These are phyloP conservation scores for Phytophthora colocasiae DNA, from an alignment of 352 stramenopile genomes.

Conservation along the genomic window DNA sequence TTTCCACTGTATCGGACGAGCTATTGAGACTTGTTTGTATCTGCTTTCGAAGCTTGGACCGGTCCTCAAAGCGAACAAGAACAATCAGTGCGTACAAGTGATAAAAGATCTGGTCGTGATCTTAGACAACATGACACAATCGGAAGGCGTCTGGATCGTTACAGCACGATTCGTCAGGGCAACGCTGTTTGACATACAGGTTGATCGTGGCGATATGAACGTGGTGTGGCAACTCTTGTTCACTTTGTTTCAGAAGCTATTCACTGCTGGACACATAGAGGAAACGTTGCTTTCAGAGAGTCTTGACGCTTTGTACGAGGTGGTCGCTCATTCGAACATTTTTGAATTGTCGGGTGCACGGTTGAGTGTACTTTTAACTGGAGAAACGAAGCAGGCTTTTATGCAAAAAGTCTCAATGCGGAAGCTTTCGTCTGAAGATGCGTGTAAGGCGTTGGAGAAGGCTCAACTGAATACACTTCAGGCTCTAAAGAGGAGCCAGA, in stretches of 20 bases:
- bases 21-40: conserved; percentile 42
- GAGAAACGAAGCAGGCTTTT: conserved; percentile 31
- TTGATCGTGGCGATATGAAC: conserved; percentile 43
- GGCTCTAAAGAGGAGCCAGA: conserved; percentile 13
- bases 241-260: conserved; percentile 50
- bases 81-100: conserved; percentile 62
- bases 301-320: conserved; percentile 52
- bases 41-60: conserved; percentile 48
- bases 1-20: conserved; percentile 21
- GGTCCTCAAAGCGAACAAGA: conserved; percentile 58
- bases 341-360: conserved; percentile 9
- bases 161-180: conserved; percentile 50
- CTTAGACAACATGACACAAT: conserved; percentile 15
- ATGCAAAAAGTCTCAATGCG: conserved; percentile 23
- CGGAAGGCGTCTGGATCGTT: conserved; percentile 13
- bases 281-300: conserved; percentile 35
- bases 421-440: conserved; percentile 25
- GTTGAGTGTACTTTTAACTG: conserved; percentile 25
- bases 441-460: conserved; percentile 13
- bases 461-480: conserved; percentile 19
- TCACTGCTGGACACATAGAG: conserved; percentile 26
- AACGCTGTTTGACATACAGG: conserved; percentile 56
- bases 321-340: conserved; percentile 61
- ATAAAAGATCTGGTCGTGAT: conserved; percentile 57
- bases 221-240: conserved; percentile 53